phyloP scores from a whole-genome alignment of 257 asterid species.

The Forsythia viridissima region DNA sequence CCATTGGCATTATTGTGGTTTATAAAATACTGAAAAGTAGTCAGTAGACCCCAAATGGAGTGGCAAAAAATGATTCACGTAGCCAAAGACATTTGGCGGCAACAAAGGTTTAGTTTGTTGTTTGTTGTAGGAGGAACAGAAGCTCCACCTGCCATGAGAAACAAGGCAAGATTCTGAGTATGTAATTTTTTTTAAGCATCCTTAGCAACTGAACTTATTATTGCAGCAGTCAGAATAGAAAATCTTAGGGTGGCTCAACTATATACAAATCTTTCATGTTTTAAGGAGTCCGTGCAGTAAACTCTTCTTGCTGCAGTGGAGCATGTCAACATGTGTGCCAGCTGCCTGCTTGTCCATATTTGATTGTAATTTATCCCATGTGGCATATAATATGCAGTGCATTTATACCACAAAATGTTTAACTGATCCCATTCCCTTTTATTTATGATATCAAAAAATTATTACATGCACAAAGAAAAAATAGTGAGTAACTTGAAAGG shows the following conservation, averaged over 20 bases:
- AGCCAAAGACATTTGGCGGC: background rate
- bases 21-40: no score
- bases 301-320: background rate
- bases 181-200: background rate
- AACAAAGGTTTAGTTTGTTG: background rate
- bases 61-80: no score
- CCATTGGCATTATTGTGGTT: background rate
- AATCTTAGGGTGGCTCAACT: background rate
- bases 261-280: background rate
- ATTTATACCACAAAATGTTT: background rate
- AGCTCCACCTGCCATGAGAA: background rate
- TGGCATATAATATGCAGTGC: background rate
- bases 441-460: background rate
- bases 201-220: background rate
- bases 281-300: background rate
- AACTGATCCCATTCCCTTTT: background rate
- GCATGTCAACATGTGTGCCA: background rate
- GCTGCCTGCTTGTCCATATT: background rate
- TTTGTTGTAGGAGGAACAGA: background rate
- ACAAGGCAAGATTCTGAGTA: background rate
- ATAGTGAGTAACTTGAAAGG: background rate
- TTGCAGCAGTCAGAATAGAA: background rate
- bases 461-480: background rate
- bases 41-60: no score
- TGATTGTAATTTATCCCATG: background rate